A percentile compares a stretch with the other conserved stretches of the same genome.
These are phyloP conservation scores for Usnea hakonensis DNA, from an alignment of 495 filamentous ascomycete genomes.

Conservation along the genomic window DNA sequence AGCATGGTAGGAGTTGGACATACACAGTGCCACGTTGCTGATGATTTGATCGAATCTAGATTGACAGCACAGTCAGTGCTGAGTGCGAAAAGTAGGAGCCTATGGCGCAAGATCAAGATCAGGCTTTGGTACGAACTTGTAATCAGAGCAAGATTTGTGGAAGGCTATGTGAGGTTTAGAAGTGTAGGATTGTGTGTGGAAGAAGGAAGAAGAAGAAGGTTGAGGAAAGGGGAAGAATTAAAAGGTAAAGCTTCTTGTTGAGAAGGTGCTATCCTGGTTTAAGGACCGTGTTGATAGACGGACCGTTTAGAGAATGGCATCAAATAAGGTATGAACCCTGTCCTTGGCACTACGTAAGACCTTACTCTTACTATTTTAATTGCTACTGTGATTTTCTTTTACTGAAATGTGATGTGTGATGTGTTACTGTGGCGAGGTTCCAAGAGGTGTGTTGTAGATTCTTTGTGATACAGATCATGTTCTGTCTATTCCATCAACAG, in stretches of 20 bases:
- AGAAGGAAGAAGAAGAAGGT: neutral
- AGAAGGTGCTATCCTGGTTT: constrained; percentile 1
- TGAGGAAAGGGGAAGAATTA: neutral
- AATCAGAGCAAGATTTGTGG: neutral
- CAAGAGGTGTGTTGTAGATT: neutral
- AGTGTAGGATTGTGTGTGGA: neutral
- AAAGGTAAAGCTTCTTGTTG: neutral
- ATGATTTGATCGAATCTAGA: neutral
- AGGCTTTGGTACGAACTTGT: neutral
- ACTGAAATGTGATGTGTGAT: too few species aligned
- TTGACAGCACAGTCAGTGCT: neutral
- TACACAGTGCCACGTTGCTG: neutral
- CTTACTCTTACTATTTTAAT: neutral
- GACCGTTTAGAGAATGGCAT: neutral
- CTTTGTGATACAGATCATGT: neutral
- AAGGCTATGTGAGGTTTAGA: neutral
- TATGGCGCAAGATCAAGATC: neutral
- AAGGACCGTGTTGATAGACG: neutral
- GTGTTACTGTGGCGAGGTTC: too few species aligned
- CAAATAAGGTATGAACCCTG: neutral
- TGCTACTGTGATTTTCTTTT: neutral
- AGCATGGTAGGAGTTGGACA: neutral
- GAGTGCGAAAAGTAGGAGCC: neutral
- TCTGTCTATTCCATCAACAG: neutral
- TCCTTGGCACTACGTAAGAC: neutral